Conservation (phyloP, 306 rosid species). For the Hippophae rhamnoides region DNA sequence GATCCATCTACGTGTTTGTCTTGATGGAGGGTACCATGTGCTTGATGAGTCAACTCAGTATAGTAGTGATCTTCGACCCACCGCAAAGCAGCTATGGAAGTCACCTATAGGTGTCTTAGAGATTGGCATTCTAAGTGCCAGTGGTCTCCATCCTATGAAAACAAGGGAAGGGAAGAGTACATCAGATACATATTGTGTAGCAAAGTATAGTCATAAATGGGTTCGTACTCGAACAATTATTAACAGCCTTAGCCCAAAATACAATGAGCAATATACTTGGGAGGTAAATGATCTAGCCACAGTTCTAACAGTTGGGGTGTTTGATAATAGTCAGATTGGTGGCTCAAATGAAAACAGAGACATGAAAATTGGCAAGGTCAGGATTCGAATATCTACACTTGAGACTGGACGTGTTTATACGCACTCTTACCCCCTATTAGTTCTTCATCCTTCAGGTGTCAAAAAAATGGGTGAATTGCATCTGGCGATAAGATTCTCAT, state of each 20-base stretch:
- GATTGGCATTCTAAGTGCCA: constrained; percentile 67
- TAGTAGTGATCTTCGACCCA: constrained; percentile 84
- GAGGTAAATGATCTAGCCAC: constrained; percentile 84
- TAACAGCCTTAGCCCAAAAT: constrained; percentile 53
- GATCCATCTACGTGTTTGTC: constrained; percentile 48
- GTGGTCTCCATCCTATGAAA: constrained; percentile 65
- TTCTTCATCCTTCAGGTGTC: constrained; percentile 69
- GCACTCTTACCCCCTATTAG: constrained; percentile 58
- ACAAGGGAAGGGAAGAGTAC: constrained; percentile 58
- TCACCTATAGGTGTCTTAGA: constrained; percentile 66
- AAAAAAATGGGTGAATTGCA: constrained; percentile 89
- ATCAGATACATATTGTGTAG: constrained; percentile 75
- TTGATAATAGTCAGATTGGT: constrained; percentile 53
- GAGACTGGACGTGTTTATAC: constrained; percentile 76
- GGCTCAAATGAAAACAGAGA: constrained; percentile 48
- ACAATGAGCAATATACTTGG: constrained; percentile 94
- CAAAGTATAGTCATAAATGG: constrained; percentile 91
- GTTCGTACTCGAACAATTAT: constrained; percentile 76
- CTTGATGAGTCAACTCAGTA: constrained; percentile 81
- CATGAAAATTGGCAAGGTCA: constrained; percentile 62
- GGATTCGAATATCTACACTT: constrained; percentile 81
- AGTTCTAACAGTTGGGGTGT: constrained; percentile 79
- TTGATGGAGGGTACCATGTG: constrained; percentile 95
- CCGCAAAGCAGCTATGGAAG: constrained; percentile 67
- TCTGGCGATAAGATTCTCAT: constrained; percentile 75